Percentiles rank a stretch among this genome's conserved stretches.
phyloP scores from a whole-genome alignment of 257 asterid genomes.

The Coffea canephora region DNA sequence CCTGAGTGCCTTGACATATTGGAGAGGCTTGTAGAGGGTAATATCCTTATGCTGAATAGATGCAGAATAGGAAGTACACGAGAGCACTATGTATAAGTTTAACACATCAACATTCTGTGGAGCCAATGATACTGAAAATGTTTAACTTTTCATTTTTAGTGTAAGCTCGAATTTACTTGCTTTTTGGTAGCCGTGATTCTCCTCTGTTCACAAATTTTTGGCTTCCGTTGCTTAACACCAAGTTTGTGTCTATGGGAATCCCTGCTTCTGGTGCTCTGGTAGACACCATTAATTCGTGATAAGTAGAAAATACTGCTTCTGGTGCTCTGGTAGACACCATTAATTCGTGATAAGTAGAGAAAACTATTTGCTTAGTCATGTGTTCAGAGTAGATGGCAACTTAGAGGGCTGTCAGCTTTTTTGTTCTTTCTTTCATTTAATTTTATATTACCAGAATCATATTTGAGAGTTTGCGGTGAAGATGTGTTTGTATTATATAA shows the following conservation, averaged over 20 bases:
- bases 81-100: too few relatives aligned
- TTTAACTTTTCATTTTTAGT: neutral
- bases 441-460: neutral
- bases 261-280: neutral
- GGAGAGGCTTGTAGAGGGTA: neutral
- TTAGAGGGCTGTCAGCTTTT: neutral
- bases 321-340: neutral
- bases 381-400: neutral
- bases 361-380: neutral
- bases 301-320: neutral
- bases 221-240: neutral
- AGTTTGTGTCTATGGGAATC: neutral
- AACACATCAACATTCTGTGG: neutral
- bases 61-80: neutral
- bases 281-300: neutral
- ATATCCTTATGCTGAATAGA: neutral
- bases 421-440: neutral
- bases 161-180: neutral
- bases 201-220: neutral
- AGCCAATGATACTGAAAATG: neutral
- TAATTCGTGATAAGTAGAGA: neutral
- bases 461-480: neutral
- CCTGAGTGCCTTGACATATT: neutral
- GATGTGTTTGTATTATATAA: neutral
- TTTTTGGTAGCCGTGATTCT: neutral